Percentiles rank a stretch among this genome's conserved stretches.
phyloP scores from a whole-genome alignment of 345 rosid genomes.

The Syzygium jambos region DNA sequence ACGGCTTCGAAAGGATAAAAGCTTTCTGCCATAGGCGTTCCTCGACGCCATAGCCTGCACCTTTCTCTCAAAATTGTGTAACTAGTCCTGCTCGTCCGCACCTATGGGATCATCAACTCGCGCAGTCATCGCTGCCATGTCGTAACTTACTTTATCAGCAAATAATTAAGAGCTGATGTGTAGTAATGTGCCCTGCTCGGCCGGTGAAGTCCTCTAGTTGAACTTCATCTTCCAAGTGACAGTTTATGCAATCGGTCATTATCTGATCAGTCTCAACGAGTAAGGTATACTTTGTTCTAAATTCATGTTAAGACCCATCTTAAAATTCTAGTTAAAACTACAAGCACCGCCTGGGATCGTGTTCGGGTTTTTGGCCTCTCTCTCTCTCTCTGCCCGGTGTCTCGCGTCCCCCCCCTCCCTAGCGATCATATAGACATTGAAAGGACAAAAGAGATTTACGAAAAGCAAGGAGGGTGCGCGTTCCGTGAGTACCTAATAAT shows the following conservation, averaged over 20 bases:
- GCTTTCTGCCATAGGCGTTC: slow-evolving; percentile 35
- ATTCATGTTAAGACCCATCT: background rate
- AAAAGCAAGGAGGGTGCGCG: background rate
- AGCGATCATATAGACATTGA: background rate
- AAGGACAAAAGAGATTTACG: no score
- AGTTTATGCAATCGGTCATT: background rate
- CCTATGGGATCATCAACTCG: background rate
- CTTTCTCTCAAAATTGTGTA: background rate
- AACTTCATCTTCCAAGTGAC: background rate
- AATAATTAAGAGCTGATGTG: background rate
- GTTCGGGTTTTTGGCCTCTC: background rate
- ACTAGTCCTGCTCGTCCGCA: background rate
- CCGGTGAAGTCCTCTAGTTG: background rate
- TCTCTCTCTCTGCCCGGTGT: background rate
- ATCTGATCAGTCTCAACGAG: no score
- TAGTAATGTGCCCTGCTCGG: background rate
- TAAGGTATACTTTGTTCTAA: no score
- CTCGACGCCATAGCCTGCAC: background rate
- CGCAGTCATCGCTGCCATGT: background rate
- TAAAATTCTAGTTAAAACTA: background rate
- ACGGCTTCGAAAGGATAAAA: slow-evolving; percentile 32
- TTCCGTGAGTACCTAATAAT: background rate
- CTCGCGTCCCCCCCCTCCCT: background rate
- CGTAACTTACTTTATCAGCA: no score
- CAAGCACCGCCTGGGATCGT: background rate